Evolutionary conservation across 2,329 filamentous ascomycete species (phyloP).

Genomic region (Aspergillus glaucus): DNA sequence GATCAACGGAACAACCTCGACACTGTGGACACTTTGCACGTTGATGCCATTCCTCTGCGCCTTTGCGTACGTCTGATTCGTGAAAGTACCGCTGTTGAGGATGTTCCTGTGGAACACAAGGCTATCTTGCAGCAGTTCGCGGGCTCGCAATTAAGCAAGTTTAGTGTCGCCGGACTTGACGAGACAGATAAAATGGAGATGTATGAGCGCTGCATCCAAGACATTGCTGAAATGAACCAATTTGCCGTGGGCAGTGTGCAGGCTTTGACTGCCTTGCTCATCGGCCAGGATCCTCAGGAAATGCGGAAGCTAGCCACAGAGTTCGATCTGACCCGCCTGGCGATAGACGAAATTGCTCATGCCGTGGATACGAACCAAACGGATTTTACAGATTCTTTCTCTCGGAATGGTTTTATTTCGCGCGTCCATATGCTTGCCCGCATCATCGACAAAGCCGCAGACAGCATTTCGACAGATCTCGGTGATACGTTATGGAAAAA

Average conservation of each 20-base stretch:
- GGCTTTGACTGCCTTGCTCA: slow-evolving; percentile 48
- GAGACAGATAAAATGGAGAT: slow-evolving; percentile 55
- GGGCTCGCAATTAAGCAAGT: slow-evolving; percentile 52
- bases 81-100: slow-evolving; percentile 57
- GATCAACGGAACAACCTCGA: slow-evolving; percentile 22
- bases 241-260: slow-evolving; percentile 69
- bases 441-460: slow-evolving; percentile 57
- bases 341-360: slow-evolving; percentile 60
- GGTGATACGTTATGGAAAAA: slow-evolving; percentile 64
- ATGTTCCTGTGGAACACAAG: slow-evolving; percentile 51
- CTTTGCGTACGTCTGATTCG: slow-evolving; percentile 63
- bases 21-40: slow-evolving; percentile 16
- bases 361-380: slow-evolving; percentile 41
- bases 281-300: slow-evolving; percentile 42
- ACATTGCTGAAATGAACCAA: slow-evolving; percentile 58
- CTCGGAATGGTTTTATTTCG: slow-evolving; percentile 44
- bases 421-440: slow-evolving; percentile 53
- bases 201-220: slow-evolving; percentile 60
- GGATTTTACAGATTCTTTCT: slow-evolving; percentile 34
- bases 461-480: slow-evolving; percentile 56
- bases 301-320: slow-evolving; percentile 53
- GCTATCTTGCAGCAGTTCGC: slow-evolving; percentile 60
- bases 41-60: slow-evolving; percentile 44
- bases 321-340: slow-evolving; percentile 55
- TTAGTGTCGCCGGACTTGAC: slow-evolving; percentile 54